Evolutionary conservation across 225 moss, liverwort and hornwort genomes (phyloP).

Genomic region (Anthoceros angustus): DNA sequence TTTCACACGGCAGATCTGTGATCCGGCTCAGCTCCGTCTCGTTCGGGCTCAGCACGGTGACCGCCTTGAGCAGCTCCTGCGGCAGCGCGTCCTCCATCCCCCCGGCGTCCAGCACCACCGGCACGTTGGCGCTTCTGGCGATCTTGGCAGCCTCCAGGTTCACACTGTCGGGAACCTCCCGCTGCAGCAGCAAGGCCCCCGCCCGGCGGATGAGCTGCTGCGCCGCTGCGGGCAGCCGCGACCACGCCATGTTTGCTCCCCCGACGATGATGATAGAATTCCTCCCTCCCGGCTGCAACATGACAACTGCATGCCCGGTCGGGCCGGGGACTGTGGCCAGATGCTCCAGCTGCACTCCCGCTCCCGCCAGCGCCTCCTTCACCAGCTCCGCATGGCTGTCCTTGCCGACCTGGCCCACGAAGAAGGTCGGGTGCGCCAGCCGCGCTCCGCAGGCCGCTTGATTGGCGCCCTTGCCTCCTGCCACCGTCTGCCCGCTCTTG

Average conservation of each 20-base stretch:
- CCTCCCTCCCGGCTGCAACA: constrained; percentile 65
- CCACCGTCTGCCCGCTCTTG: constrained; percentile 23
- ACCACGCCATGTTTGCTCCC: constrained; percentile 68
- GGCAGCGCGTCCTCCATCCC: constrained; percentile 38
- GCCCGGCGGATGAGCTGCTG: constrained; percentile 57
- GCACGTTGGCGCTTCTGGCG: constrained; percentile 36
- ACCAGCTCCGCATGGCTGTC: constrained; percentile 51
- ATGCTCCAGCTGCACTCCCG: constrained; percentile 50
- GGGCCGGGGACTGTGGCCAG: constrained; percentile 49
- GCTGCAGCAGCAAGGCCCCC: constrained; percentile 50
- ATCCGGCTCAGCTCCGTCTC: constrained; percentile 42
- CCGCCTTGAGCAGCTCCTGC: constrained; percentile 30
- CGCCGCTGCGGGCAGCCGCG: constrained; percentile 49
- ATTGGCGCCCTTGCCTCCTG: constrained; percentile 39
- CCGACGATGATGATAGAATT: constrained; percentile 60
- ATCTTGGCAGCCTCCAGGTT: constrained; percentile 73
- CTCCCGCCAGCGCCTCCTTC: constrained; percentile 39
- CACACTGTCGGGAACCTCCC: constrained; percentile 53
- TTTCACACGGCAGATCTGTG: constrained; percentile 32
- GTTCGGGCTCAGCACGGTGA: constrained; percentile 44
- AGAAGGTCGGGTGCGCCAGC: constrained; percentile 30
- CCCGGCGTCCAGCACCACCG: constrained; percentile 52
- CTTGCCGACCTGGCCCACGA: constrained; percentile 56
- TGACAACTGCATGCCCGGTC: constrained; percentile 68
- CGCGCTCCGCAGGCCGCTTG: constrained; percentile 33